Evolutionary conservation across 2,329 filamentous ascomycete species (phyloP), one percentile per base, ranked within the genome.

Genomic region (Fonsecaea pedrosoi): DNA sequence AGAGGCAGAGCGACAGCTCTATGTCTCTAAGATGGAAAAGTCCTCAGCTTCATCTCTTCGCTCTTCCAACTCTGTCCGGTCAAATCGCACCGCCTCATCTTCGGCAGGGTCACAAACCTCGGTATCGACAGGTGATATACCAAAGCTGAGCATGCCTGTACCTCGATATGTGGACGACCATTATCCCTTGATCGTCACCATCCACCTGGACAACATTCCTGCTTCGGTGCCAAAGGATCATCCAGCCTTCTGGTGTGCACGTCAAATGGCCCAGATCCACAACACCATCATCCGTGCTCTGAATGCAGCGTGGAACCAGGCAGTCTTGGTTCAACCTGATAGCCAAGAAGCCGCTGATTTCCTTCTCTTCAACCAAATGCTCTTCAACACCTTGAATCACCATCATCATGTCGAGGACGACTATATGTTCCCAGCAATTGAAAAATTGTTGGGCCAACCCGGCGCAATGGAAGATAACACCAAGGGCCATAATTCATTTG

Each of bases 51-150:
- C 1, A 8, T 68, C 66, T n/a, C 42, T 68, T 30, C 58, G 48
- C 18, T 63, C 65, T 84, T 86, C 53, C 95, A 92, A 76, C 91
- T 94, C 55, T 94, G 88, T 3, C 98, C 94, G 72, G 90, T 95
- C 0, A 93, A 94, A 10, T 88, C 89, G 71, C 85, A 83, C 34
- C 85, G 85, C 38, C 87, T 87, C 38, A 32, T 64, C 58, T n/a
- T 62, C 63, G 86, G 87, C 38, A 87, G 87, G 21, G 84, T 86
- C 1, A 97, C 87, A 10, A 97, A 85, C 3, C 97, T 92, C 0
- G 94, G 94, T 76, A 94, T 97, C 55, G 98, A 89, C 67, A 93
- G 90, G 54, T 18, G 38, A 10, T 40, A 59, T 55, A 9, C 68
- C 69, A 25, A 62, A 38, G 34, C 56, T 55, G 32, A 67, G 56